Conservation (phyloP, 169 alveolate species). For the Plasmodium knowlesi region DNA sequence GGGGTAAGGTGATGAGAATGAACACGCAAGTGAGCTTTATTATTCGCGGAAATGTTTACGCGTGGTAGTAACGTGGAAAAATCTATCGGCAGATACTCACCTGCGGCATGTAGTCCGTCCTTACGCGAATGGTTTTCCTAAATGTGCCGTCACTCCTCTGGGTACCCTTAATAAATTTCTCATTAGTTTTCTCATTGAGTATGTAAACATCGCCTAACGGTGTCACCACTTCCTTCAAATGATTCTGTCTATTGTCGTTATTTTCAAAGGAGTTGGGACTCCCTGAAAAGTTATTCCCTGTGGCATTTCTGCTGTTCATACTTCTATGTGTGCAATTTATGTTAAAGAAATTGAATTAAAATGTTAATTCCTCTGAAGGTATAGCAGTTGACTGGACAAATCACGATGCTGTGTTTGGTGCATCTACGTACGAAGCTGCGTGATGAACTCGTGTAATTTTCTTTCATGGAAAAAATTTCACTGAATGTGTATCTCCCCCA, state of each 20-base stretch:
- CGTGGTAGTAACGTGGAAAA: not conserved
- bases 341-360: not conserved
- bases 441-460: not conserved
- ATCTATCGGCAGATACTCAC: slow-evolving; percentile 18
- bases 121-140: slow-evolving; percentile 79
- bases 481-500: not conserved
- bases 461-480: not conserved
- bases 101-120: slow-evolving; percentile 85
- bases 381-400: not conserved
- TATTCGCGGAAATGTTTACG: not conserved
- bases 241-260: slow-evolving; percentile 12
- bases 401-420: not conserved
- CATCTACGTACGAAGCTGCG: not conserved
- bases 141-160: slow-evolving; percentile 83
- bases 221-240: slow-evolving; percentile 67
- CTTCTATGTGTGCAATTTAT: not conserved
- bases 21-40: not conserved
- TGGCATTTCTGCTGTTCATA: not conserved
- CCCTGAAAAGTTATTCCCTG: slow-evolving; percentile 6
- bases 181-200: slow-evolving; percentile 78
- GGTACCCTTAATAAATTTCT: slow-evolving; percentile 78
- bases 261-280: slow-evolving; percentile 10
- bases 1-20: not conserved
- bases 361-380: not conserved
- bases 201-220: slow-evolving; percentile 81